Evolutionary conservation across 805 yeast genomes (phyloP).

Genomic region (Lipomyces kockii): DNA sequence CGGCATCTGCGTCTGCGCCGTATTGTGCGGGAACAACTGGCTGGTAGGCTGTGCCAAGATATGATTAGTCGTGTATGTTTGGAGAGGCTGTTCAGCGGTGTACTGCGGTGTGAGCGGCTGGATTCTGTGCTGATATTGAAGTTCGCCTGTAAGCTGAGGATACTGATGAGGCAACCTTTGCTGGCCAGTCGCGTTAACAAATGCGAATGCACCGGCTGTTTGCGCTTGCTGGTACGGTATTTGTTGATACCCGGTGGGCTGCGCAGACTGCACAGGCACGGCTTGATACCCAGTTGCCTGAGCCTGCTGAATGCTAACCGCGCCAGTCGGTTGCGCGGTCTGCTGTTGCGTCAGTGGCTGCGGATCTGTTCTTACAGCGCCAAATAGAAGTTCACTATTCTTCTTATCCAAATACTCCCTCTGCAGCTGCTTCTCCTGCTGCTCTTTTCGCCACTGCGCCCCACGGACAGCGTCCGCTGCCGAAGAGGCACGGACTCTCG

Average conservation of each 20-base stretch:
- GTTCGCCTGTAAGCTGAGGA: not conserved
- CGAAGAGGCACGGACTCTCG: slow-evolving; percentile 47
- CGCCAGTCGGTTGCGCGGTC: slow-evolving; percentile 20
- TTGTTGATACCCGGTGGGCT: not conserved
- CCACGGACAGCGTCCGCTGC: slow-evolving; percentile 73
- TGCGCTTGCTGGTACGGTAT: not conserved
- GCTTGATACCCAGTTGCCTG: not conserved
- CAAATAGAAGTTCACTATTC: slow-evolving; percentile 28
- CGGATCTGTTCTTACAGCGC: slow-evolving; percentile 10
- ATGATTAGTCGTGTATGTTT: slow-evolving; percentile 17
- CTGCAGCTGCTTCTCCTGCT: slow-evolving; percentile 57
- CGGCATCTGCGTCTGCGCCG: not conserved
- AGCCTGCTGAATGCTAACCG: not conserved
- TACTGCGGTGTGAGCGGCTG: slow-evolving; percentile 24
- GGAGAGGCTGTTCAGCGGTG: slow-evolving; percentile 16
- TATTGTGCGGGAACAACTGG: not conserved
- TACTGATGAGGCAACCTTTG: not conserved
- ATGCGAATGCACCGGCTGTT: slow-evolving; percentile 17
- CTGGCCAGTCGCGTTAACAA: slow-evolving; percentile 12
- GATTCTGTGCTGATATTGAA: not conserved
- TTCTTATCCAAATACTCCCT: slow-evolving; percentile 25
- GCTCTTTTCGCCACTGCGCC: slow-evolving; percentile 71
- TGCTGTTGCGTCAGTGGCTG: slow-evolving; percentile 1
- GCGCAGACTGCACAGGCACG: not conserved
- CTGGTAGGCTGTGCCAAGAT: not conserved